These are phyloP conservation scores for Lizonia empirigonia DNA, from an alignment of 2,329 filamentous ascomycete species.

Conservation along the genomic window DNA sequence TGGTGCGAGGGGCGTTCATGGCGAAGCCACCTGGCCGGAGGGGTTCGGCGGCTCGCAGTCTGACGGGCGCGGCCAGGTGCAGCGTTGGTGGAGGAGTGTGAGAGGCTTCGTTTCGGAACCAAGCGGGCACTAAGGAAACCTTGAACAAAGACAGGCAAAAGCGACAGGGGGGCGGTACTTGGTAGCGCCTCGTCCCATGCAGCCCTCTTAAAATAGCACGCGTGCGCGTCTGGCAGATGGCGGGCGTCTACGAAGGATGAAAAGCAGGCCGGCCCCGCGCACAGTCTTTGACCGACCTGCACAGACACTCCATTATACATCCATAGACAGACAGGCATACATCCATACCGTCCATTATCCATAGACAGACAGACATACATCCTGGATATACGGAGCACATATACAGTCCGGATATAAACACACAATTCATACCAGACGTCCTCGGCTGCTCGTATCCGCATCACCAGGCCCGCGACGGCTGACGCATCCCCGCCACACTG, in stretches of 20 bases:
- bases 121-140: conserved; percentile 9
- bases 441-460: background rate
- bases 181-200: background rate
- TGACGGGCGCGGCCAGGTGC: background rate
- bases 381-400: no score
- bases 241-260: conserved; percentile 2
- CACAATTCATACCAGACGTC: no score
- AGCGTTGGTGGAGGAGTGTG: conserved; percentile 16
- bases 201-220: background rate
- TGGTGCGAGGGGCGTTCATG: conserved; percentile 13
- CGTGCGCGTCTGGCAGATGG: conserved; percentile 16
- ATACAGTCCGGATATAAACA: no score
- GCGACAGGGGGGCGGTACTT: background rate
- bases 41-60: conserved; percentile 17
- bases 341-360: background rate
- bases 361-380: background rate
- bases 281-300: background rate
- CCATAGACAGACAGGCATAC: background rate
- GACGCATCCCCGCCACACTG: conserved; percentile 15
- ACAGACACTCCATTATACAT: background rate
- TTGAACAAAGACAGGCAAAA: background rate
- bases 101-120: conserved; percentile 5
- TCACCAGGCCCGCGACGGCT: conserved; percentile 14
- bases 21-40: conserved; percentile 13
- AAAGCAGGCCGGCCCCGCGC: conserved; percentile 16